Evolutionary conservation across 2,329 filamentous ascomycete genomes (phyloP).

Genomic region (Grosmannia huntii): DNA sequence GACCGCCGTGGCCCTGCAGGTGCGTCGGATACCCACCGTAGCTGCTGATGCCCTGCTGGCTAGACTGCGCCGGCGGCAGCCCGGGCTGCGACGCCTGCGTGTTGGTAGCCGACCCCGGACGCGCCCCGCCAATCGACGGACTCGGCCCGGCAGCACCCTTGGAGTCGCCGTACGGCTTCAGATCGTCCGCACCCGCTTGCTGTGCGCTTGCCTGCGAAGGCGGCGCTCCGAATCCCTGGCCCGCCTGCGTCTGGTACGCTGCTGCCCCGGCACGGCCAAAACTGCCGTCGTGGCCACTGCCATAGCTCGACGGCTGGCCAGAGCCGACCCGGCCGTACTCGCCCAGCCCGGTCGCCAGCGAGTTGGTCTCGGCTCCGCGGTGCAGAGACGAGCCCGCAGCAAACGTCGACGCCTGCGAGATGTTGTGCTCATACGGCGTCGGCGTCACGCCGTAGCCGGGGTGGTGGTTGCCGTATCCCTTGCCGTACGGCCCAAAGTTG

Average conservation of each 20-base stretch:
- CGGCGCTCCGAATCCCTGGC: slow-evolving; percentile 39
- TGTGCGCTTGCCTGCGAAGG: slow-evolving; percentile 30
- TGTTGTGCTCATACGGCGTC: slow-evolving; percentile 35
- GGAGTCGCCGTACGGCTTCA: slow-evolving; percentile 46
- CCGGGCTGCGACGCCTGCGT: slow-evolving; percentile 37
- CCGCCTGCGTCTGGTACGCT: slow-evolving; percentile 41
- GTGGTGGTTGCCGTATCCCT: slow-evolving; percentile 42
- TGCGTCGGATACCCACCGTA: slow-evolving; percentile 46
- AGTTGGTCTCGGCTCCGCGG: slow-evolving; percentile 34
- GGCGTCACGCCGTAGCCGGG: slow-evolving; percentile 29
- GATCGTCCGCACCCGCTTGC: slow-evolving; percentile 33
- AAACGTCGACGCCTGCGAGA: slow-evolving; percentile 40
- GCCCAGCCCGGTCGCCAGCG: slow-evolving; percentile 30
- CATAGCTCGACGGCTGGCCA: slow-evolving; percentile 37
- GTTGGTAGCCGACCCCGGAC: slow-evolving; percentile 46
- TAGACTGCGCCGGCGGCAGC: slow-evolving; percentile 41
- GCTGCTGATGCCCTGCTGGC: slow-evolving; percentile 37
- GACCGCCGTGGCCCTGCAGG: slow-evolving; percentile 35
- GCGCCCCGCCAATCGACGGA: slow-evolving; percentile 40
- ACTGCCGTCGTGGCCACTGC: slow-evolving; percentile 37
- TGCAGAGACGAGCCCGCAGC: slow-evolving; percentile 35
- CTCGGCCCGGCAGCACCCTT: slow-evolving; percentile 43
- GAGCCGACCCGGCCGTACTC: slow-evolving; percentile 34
- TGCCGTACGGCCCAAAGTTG: slow-evolving; percentile 43
- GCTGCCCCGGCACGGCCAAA: slow-evolving; percentile 37